Percentiles rank a stretch among this genome's conserved stretches.
phyloP scores from a whole-genome alignment of 345 rosid genomes.

The Gossypium anomalum region DNA sequence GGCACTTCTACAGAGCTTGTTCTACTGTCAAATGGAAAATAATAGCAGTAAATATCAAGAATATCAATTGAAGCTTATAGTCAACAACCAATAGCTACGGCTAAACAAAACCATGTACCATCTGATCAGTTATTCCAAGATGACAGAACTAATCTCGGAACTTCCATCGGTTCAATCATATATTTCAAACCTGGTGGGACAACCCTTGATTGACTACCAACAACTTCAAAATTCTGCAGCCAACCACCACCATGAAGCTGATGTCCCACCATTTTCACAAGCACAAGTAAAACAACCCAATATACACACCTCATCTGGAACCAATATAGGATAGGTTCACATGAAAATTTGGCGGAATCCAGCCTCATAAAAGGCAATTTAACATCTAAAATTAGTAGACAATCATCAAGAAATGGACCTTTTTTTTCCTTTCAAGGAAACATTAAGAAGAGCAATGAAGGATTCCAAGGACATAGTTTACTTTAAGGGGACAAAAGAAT shows the following conservation, averaged over 20 bases:
- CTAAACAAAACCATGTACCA: not conserved
- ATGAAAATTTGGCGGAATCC: too few species aligned
- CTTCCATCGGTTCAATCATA: not conserved
- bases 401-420: not conserved
- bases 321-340: too few species aligned
- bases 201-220: constrained; percentile 15
- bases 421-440: not conserved
- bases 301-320: too few species aligned
- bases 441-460: not conserved
- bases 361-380: too few species aligned
- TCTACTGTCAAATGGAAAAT: constrained; percentile 35
- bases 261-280: not conserved
- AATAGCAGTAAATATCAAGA: constrained; percentile 10
- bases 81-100: not conserved
- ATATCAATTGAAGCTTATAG: not conserved
- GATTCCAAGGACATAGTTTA: not conserved
- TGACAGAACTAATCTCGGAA: constrained; percentile 1
- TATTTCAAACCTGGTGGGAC: constrained; percentile 3
- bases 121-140: not conserved
- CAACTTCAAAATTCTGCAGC: constrained; percentile 16
- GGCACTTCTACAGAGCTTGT: constrained; percentile 55
- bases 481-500: not conserved
- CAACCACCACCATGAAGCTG: constrained; percentile 17
- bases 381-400: constrained; percentile 8
- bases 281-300: not conserved